These are phyloP conservation scores for Serendipita sp. DNA, from an alignment of 768 basidiomycete genomes.

Conservation along the genomic window DNA sequence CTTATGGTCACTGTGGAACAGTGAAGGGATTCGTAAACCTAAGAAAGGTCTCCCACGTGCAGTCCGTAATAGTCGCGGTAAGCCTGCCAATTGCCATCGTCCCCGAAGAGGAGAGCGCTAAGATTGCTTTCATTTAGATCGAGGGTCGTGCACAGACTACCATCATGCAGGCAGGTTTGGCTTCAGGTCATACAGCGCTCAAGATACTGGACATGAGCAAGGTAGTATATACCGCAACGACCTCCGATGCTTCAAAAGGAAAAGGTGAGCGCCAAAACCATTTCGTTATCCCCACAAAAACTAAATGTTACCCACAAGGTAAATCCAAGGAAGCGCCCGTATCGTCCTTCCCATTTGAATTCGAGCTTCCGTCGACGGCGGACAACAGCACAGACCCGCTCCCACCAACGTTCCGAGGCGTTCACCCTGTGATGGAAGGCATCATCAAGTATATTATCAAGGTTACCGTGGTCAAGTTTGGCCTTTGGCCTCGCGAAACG, in stretches of 20 bases:
- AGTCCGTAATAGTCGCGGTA: neutral
- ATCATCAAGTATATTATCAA: neutral
- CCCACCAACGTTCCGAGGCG: constrained; percentile 1
- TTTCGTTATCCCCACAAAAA: too few relatives aligned
- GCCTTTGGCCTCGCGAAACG: neutral
- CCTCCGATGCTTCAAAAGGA: neutral
- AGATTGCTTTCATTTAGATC: neutral
- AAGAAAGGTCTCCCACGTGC: neutral
- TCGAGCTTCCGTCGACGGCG: neutral
- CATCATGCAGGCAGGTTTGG: neutral
- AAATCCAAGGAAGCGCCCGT: neutral
- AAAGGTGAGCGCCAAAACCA: too few relatives aligned
- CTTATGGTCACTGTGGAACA: neutral
- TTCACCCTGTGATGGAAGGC: neutral
- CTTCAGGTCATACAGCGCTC: neutral
- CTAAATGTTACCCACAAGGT: neutral
- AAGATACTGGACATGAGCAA: neutral
- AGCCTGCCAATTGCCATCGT: neutral
- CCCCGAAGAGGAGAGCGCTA: neutral
- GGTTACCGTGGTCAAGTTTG: neutral
- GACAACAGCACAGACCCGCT: neutral
- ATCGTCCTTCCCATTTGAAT: constrained; percentile 1
- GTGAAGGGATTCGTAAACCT: neutral
- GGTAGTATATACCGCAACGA: neutral
- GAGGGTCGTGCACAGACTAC: neutral